Evolutionary conservation across 495 filamentous ascomycete species (phyloP), one percentile per base, ranked within the genome.

Genomic region (Staphylotrichum tortipilum): DNA sequence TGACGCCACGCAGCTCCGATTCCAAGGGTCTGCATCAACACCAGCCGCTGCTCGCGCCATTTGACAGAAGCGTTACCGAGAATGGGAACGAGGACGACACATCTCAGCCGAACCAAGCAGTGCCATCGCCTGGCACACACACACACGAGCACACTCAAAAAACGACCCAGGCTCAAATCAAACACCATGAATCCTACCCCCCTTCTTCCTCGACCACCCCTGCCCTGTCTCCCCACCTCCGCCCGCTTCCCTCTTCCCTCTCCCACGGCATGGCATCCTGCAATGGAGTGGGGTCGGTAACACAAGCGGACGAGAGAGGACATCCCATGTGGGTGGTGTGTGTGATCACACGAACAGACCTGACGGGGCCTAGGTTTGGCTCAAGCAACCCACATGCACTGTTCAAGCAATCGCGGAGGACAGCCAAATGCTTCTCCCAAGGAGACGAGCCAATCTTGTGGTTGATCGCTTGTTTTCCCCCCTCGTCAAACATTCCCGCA

Each of bases 401-500:
- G 37, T 40, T 23, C 37, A 14, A 15, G 19, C 1, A 7, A 5
- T 15, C 17, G 33, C 14, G 22, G 17, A 19, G 19, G n/a, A 30
- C 7, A 45, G 33, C 28, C 7, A 31, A 40, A 50, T 15, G 15
- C 34, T 5, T 37, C 44, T 38, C 11, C n/a, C 18, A 50, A 30
- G 36, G 30, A n/a, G 37, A 23, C 17, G 11, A 22, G 24, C 7
- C 15, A n/a, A 35, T 23, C 21, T 39, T 40, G 33, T 56, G 55
- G 50, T 55, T 62, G 57, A 53, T 48, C 50, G 44, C 31, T 36
- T 36, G 28, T 10, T 35, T 17, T 39, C 17, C 34, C 38, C 36
- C 47, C 62, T 67, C 62, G 64, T 67, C 57, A 67, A 67, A 65
- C 58, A 63, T 59, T 56, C 52, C 64, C 59, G 55, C 56, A 67